Evolutionary conservation across 768 basidiomycete genomes (phyloP).

Genomic region (Mycena indigotica): DNA sequence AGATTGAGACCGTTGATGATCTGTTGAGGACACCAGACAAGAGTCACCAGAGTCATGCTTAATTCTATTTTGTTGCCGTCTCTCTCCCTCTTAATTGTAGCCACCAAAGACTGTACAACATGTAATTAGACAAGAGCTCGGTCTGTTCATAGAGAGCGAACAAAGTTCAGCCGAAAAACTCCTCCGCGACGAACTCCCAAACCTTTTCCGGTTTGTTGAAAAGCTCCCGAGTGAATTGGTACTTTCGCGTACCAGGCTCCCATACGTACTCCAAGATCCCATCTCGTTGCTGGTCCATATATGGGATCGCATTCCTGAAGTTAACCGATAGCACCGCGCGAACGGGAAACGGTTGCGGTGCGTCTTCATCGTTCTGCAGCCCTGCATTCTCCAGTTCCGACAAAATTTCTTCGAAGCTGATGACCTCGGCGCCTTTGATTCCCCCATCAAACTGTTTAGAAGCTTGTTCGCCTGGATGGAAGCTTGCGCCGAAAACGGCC

Average conservation of each 20-base stretch:
- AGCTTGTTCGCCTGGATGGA: not conserved
- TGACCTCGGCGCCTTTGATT: slow-evolving; percentile 18
- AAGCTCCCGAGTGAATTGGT: slow-evolving; percentile 18
- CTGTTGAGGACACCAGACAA: no score
- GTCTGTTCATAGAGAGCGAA: no score
- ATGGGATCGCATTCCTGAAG: slow-evolving; percentile 15
- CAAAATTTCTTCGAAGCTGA: slow-evolving; percentile 2
- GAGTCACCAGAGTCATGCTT: no score
- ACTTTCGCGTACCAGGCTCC: slow-evolving; percentile 13
- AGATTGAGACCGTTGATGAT: not conserved
- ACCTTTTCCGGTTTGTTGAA: slow-evolving; percentile 17
- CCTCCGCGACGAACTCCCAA: slow-evolving; percentile 20
- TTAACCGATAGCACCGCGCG: slow-evolving; percentile 7
- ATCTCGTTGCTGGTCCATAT: slow-evolving; percentile 3
- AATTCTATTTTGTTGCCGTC: no score
- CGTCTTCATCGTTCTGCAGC: slow-evolving; percentile 12
- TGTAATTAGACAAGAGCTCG: no score
- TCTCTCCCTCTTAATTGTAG: no score
- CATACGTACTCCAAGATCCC: slow-evolving; percentile 18
- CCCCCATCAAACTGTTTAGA: slow-evolving; percentile 18
- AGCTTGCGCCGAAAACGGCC: slow-evolving; percentile 9
- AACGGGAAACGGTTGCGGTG: slow-evolving; percentile 13
- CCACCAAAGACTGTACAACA: no score
- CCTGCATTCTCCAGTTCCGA: slow-evolving; percentile 13
- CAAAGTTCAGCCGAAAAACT: slow-evolving; percentile 11